Base-by-base conservation (phyloP, 495 filamentous ascomycete species). In the Hypoxylon crocopeplum region DNA sequence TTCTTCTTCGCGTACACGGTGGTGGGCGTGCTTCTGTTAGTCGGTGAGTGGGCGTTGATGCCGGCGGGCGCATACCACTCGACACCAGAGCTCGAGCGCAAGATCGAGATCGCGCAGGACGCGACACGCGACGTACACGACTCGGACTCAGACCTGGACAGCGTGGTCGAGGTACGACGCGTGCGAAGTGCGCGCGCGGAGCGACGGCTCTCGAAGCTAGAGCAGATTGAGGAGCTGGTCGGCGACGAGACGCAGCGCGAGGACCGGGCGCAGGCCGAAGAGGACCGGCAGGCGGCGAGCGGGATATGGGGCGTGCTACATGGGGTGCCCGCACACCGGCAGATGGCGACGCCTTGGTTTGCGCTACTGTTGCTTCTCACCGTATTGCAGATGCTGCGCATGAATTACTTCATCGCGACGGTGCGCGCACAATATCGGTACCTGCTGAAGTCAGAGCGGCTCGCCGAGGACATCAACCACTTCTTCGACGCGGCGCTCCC, bases 1-100 rank as follows among this genome's bases (percentile, higher is more conserved):
- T 89, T 90, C 73, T 90, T 89, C 70, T 72, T 89, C 25, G 68
- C 65, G 8, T 90, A 89, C 62, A 74, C 87, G 1, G 44, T 81
- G 10, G 82, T 90, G 0, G 87, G 86, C 1, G 69, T 70, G 0
- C 71, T 81, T 16, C 80, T 89, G 3, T 56, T 86, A 2, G 13
- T 86, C 5, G 79, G 79, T 7, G 75, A 86, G 45, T 45, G 84
- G 6, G 76, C 84, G 24, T 49, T 89, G 16, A 88, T 90, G 85
- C 87, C 86, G 0, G 44, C 70, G 0, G 69, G 73, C 1, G 86
- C 86, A 32, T 89, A 90, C 68, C 80, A 85, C 48, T 84, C 82
- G 3, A 76, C 81, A 1, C 77, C 79, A 10, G 80, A 84, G 62
- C 72, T 88, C 0, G 79, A 83, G 44, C 64, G 59, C 15, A 67